Evolutionary conservation across 352 stramenopile genomes (phyloP).

Genomic region (Peronospora belbahrii): DNA sequence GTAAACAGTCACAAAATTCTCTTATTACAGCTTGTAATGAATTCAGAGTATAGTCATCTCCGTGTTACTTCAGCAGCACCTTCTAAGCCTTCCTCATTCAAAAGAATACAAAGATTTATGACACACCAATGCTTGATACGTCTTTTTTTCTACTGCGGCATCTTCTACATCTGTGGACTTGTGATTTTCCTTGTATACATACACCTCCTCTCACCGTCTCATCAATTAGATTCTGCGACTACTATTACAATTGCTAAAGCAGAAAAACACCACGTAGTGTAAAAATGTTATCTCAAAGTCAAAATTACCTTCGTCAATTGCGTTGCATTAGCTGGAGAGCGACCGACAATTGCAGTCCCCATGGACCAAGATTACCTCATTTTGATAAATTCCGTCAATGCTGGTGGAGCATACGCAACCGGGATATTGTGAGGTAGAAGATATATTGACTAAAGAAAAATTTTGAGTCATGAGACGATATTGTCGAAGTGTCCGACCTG

Average conservation of each 20-base stretch:
- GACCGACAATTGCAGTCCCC: slow-evolving; percentile 24
- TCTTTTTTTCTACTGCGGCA: too few relatives aligned
- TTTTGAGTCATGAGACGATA: slow-evolving; percentile 34
- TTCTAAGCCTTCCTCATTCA: too few relatives aligned
- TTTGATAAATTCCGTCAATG: slow-evolving; percentile 22
- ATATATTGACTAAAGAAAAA: slow-evolving; percentile 24
- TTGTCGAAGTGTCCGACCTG: slow-evolving; percentile 25
- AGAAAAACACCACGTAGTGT: slow-evolving; percentile 33
- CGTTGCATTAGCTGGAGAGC: slow-evolving; percentile 27
- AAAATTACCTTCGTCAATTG: slow-evolving; percentile 7
- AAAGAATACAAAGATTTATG: too few relatives aligned
- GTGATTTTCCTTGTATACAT: too few relatives aligned
- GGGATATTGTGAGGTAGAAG: slow-evolving; percentile 37
- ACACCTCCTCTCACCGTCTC: too few relatives aligned
- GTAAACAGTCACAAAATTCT: too few relatives aligned
- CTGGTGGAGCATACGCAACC: slow-evolving; percentile 20
- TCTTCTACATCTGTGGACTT: too few relatives aligned
- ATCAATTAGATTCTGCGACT: too few relatives aligned
- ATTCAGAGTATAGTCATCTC: too few relatives aligned
- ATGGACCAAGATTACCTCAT: slow-evolving; percentile 17
- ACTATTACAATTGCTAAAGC: slow-evolving; percentile 14
- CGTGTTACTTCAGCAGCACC: too few relatives aligned
- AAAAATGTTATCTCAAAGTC: slow-evolving; percentile 26
- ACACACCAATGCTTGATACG: too few relatives aligned
- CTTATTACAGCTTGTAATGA: too few relatives aligned